phyloP scores from a whole-genome alignment of 73 alveolate genomes.

The Effrenium voratum region DNA sequence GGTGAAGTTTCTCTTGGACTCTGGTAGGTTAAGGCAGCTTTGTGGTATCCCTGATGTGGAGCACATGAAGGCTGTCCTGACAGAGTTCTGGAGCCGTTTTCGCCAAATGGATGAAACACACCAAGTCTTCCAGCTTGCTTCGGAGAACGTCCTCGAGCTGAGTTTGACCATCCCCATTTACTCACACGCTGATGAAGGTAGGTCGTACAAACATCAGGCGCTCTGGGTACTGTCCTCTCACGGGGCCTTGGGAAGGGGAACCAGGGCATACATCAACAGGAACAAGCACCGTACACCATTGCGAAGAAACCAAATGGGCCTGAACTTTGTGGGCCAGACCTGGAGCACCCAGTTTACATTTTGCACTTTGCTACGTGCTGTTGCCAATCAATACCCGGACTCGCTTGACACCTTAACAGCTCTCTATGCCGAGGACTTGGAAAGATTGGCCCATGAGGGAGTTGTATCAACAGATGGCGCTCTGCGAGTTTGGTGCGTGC shows the following conservation, averaged over 20 bases:
- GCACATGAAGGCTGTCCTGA: not conserved
- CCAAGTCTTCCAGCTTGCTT: not conserved
- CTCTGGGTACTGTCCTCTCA: not conserved
- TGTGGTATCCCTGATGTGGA: not conserved
- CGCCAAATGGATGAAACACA: not conserved
- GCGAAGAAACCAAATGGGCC: conserved; percentile 17
- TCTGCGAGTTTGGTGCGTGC: not conserved
- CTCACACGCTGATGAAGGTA: conserved; percentile 38
- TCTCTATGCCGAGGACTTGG: not conserved
- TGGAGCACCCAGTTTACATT: not conserved
- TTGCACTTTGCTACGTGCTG: not conserved
- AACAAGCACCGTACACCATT: not conserved
- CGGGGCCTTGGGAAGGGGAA: conserved; percentile 55
- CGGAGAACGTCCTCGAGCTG: not conserved
- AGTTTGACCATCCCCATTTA: not conserved
- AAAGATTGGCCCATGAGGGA: not conserved
- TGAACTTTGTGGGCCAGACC: conserved; percentile 11
- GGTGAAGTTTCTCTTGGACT: not conserved
- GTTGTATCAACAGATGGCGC: not conserved
- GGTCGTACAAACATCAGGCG: not conserved
- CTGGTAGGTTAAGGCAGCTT: not conserved
- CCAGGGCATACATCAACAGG: not conserved
- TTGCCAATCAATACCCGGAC: not conserved
- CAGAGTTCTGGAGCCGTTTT: not conserved
- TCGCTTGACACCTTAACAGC: not conserved